A percentile compares a stretch with the other conserved stretches of the same genome.
Conservation (phyloP, 805 yeast species). For the Grigorovia jiainica region DNA sequence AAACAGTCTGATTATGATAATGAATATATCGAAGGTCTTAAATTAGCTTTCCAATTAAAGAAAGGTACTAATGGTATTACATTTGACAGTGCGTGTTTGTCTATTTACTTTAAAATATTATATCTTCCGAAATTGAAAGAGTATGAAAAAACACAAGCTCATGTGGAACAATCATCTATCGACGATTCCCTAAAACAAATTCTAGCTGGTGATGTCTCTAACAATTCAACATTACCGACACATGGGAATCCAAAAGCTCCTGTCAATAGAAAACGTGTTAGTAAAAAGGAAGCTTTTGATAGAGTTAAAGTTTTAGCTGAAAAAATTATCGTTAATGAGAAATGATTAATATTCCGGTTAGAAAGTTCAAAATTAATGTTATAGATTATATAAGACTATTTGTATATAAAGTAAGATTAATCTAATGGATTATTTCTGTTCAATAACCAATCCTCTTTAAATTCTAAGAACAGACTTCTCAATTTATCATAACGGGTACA, state of each 20-base stretch:
- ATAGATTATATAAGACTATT: neutral
- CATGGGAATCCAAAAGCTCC: slow-evolving; percentile 7
- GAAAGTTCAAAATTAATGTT: too few species aligned
- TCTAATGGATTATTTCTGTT: neutral
- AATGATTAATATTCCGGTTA: too few species aligned
- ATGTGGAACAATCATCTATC: neutral
- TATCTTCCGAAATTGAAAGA: slow-evolving; percentile 13
- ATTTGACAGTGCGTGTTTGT: slow-evolving; percentile 24
- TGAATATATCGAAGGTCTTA: slow-evolving; percentile 16
- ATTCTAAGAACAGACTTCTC: slow-evolving; percentile 47
- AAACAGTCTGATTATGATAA: slow-evolving; percentile 10
- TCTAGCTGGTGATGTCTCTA: neutral
- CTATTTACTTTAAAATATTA: slow-evolving; percentile 24
- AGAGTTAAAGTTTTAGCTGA: slow-evolving; percentile 20
- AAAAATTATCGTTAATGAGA: slow-evolving; percentile 8
- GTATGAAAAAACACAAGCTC: neutral
- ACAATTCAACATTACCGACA: neutral
- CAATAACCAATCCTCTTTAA: slow-evolving; percentile 36
- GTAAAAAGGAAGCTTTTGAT: slow-evolving; percentile 28
- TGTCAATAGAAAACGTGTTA: slow-evolving; percentile 21
- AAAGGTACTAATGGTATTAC: slow-evolving; percentile 26
- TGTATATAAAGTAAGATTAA: neutral
- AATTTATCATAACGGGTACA: slow-evolving; percentile 47
- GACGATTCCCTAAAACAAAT: neutral
- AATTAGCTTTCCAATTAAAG: slow-evolving; percentile 23